Evolutionary conservation across 257 asterid species (phyloP).

Genomic region (Salvia rosmarinus): DNA sequence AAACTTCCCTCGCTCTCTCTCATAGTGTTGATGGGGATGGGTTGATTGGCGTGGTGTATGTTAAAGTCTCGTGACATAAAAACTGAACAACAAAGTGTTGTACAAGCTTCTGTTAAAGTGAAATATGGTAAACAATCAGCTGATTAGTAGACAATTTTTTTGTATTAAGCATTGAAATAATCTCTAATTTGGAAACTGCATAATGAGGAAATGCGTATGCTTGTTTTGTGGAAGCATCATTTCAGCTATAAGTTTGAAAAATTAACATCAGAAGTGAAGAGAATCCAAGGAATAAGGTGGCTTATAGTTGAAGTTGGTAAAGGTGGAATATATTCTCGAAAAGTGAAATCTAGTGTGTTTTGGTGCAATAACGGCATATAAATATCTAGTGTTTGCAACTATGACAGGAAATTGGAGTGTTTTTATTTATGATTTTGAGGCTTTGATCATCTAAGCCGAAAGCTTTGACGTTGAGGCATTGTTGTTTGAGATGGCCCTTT

Average conservation of each 20-base stretch:
- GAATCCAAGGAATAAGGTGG: neutral
- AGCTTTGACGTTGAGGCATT: neutral
- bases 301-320: neutral
- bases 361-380: neutral
- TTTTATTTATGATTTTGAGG: neutral
- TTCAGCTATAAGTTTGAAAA: neutral
- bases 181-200: neutral
- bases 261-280: neutral
- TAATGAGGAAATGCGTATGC: neutral
- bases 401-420: neutral
- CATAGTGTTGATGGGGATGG: slow-evolving; percentile 21
- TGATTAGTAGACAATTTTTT: neutral
- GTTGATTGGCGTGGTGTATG: slow-evolving; percentile 6
- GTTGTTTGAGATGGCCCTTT: slow-evolving; percentile 56
- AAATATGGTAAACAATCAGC: neutral
- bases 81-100: neutral
- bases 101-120: slow-evolving; percentile 13
- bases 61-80: neutral
- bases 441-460: slow-evolving; percentile 4
- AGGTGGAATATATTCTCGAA: neutral
- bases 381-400: neutral
- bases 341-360: neutral
- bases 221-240: slow-evolving; percentile 11
- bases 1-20: slow-evolving; percentile 2
- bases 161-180: neutral